Conservation (phyloP, 1,284 basidiomycete species). For the Cutaneotrichosporon cyanovorans region DNA sequence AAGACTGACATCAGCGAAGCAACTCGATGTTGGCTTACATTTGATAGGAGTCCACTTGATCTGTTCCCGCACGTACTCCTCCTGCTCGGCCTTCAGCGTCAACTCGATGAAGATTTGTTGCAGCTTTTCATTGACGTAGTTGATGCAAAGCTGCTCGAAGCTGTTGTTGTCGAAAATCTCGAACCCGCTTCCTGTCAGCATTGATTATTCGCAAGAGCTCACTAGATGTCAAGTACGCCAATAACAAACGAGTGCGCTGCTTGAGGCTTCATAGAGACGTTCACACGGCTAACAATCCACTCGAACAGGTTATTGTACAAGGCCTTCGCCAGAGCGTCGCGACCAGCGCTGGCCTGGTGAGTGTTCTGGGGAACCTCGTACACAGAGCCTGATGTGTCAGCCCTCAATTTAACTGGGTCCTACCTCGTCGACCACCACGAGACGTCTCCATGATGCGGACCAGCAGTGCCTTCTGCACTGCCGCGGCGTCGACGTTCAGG, state of each 20-base stretch:
- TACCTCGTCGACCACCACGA: constrained; percentile 78
- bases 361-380: constrained; percentile 96
- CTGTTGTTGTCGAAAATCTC: constrained; percentile 99
- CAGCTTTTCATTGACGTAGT: constrained; percentile 99
- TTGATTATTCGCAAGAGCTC: constrained; percentile 10
- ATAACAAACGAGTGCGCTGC: constrained; percentile 72
- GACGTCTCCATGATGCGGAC: constrained; percentile 86
- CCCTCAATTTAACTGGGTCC: not conserved
- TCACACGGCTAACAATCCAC: constrained; percentile 97
- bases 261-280: constrained; percentile 89
- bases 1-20: constrained; percentile 31
- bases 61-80: constrained; percentile 75
- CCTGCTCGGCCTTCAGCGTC: constrained; percentile 97
- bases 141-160: constrained; percentile 98
- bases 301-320: constrained; percentile 99
- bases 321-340: constrained; percentile 91
- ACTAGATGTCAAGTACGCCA: constrained; percentile 93
- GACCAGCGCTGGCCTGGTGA: constrained; percentile 76
- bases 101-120: constrained; percentile 99
- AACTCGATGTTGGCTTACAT: constrained; percentile 44
- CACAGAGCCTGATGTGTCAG: constrained; percentile 55
- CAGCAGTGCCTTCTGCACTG: constrained; percentile 80
- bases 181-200: constrained; percentile 54
- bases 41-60: constrained; percentile 99
- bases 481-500: constrained; percentile 72